Evolutionary conservation across 225 moss, liverwort and hornwort genomes (phyloP).

Genomic region (Polytrichum formosum): DNA sequence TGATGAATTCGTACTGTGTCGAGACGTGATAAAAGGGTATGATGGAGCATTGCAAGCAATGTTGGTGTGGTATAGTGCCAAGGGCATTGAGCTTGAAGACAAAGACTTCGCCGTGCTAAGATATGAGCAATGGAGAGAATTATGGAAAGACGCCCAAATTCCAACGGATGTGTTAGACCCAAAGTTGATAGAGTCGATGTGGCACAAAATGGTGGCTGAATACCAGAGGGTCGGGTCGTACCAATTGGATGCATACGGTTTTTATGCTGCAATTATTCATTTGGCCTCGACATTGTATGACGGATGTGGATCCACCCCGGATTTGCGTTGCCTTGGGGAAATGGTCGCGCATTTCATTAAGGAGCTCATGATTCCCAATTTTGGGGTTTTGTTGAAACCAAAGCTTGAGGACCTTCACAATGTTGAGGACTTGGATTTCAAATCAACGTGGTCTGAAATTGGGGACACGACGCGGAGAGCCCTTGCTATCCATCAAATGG

Average conservation of each 20-base stretch:
- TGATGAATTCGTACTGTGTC: constrained; percentile 53
- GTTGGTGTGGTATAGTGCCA: constrained; percentile 73
- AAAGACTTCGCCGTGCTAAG: constrained; percentile 50
- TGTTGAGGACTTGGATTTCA: too few species aligned
- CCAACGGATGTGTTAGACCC: constrained; percentile 1
- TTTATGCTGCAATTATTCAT: constrained; percentile 53
- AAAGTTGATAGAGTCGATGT: constrained; percentile 14
- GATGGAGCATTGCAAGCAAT: constrained; percentile 70
- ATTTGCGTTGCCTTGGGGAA: constrained; percentile 34
- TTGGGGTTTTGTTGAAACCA: constrained; percentile 11
- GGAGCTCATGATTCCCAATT: constrained; percentile 49
- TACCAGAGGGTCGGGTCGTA: constrained; percentile 39
- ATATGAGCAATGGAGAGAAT: constrained; percentile 11
- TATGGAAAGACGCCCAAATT: constrained; percentile 8
- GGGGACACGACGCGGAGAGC: too few species aligned
- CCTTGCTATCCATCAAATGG: too few species aligned
- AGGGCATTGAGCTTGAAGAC: constrained; percentile 68
- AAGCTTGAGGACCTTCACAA: too few species aligned
- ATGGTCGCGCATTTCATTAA: constrained; percentile 63
- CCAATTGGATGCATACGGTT: constrained; percentile 31
- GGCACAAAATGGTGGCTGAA: constrained; percentile 26
- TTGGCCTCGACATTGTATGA: constrained; percentile 31
- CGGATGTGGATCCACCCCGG: constrained; percentile 33
- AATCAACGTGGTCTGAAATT: too few species aligned
- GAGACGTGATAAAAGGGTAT: constrained; percentile 64